phyloP scores from a whole-genome alignment of 805 yeast genomes.

The Cyberlindnera subsufficiens region DNA sequence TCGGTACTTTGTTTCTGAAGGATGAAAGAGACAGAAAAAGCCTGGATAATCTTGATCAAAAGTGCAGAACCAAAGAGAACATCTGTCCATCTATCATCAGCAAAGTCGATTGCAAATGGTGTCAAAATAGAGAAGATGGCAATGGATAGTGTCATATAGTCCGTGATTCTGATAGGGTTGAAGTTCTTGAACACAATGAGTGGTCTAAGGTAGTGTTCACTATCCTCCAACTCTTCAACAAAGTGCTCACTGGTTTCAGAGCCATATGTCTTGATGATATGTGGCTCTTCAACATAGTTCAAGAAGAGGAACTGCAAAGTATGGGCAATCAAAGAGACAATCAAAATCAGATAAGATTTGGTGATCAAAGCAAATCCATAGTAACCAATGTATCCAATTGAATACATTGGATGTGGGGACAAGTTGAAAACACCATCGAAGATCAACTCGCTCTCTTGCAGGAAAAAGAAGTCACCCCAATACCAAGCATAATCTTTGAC shows the following conservation, averaged over 20 bases:
- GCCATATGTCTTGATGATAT: conserved; percentile 74
- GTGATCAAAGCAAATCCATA: conserved; percentile 78
- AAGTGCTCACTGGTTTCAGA: conserved; percentile 27
- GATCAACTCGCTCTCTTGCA: conserved; percentile 63
- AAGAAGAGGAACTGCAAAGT: conserved; percentile 70
- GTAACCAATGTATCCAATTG: conserved; percentile 83
- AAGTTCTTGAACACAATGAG: conserved; percentile 55
- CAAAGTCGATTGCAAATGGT: conserved; percentile 32
- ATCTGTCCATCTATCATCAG: conserved; percentile 23
- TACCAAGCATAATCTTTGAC: conserved; percentile 92
- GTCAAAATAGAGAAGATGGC: conserved; percentile 35
- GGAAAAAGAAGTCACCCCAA: conserved; percentile 90
- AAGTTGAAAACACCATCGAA: conserved; percentile 87
- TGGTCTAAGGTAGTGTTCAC: conserved; percentile 43
- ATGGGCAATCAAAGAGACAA: conserved; percentile 71
- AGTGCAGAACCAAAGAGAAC: conserved; percentile 26
- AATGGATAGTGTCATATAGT: conserved; percentile 42
- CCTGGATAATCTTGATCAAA: conserved; percentile 45
- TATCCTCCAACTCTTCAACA: conserved; percentile 29
- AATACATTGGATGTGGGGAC: conserved; percentile 92
- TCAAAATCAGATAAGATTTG: conserved; percentile 63
- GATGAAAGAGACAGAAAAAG: conserved; percentile 42
- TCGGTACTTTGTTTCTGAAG: conserved; percentile 53
- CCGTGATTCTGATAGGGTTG: conserved; percentile 58
- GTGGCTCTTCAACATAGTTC: conserved; percentile 77